Evolutionary conservation across 2,329 filamentous ascomycete species (phyloP).

Genomic region (Aaosphaeria pasadenensis): DNA sequence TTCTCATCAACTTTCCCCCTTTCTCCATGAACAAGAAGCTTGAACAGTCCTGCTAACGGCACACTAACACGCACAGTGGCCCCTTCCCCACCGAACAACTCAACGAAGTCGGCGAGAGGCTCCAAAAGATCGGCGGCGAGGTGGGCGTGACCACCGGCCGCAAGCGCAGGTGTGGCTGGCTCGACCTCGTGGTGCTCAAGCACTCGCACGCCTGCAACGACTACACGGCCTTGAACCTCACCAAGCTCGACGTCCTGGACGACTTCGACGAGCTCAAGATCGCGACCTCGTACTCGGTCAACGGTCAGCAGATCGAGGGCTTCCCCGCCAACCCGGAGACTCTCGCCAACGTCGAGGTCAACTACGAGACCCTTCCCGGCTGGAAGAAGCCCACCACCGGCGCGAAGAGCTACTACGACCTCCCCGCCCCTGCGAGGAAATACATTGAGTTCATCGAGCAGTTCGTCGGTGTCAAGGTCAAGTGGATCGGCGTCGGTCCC

Average conservation of each 20-base stretch:
- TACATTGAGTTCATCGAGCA: slow-evolving; percentile 69
- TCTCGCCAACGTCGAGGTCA: slow-evolving; percentile 59
- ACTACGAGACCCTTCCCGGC: slow-evolving; percentile 66
- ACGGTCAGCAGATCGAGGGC: slow-evolving; percentile 54
- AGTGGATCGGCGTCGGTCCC: slow-evolving; percentile 66
- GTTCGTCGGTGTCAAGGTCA: slow-evolving; percentile 61
- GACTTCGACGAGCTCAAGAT: slow-evolving; percentile 72
- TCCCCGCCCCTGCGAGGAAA: slow-evolving; percentile 62
- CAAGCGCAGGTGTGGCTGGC: slow-evolving; percentile 61
- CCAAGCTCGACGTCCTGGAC: slow-evolving; percentile 70
- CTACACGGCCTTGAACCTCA: slow-evolving; percentile 64
- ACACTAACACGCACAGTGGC: slow-evolving; percentile 43
- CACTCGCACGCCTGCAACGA: slow-evolving; percentile 65
- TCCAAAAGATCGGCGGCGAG: slow-evolving; percentile 56
- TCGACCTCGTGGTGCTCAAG: slow-evolving; percentile 67
- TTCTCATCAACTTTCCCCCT: not conserved
- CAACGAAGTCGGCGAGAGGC: slow-evolving; percentile 55
- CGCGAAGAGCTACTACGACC: slow-evolving; percentile 57
- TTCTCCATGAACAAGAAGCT: not conserved
- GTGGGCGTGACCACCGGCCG: slow-evolving; percentile 58
- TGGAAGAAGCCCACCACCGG: slow-evolving; percentile 66
- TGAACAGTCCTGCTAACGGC: not conserved
- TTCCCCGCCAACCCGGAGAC: slow-evolving; percentile 64
- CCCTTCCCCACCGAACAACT: slow-evolving; percentile 68
- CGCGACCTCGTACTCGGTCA: slow-evolving; percentile 65